Conservation (phyloP, 495 filamentous ascomycete genomes). For the Oidiodendron maius region DNA sequence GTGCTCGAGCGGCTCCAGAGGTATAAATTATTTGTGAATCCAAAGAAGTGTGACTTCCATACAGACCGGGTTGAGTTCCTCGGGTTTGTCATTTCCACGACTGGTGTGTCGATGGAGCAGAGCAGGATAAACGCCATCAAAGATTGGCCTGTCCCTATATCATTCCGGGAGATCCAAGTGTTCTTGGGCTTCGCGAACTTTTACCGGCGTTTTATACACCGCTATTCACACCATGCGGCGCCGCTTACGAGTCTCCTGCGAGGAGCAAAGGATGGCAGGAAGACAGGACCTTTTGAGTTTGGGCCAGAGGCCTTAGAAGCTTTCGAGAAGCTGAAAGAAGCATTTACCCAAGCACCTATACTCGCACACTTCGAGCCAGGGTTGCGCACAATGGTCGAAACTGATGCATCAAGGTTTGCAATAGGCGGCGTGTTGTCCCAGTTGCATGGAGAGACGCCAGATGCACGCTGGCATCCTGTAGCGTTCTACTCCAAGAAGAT, state of each 20-base stretch:
- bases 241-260: not conserved
- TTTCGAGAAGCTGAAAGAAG: not conserved
- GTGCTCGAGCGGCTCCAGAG: not conserved
- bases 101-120: conserved; percentile 21
- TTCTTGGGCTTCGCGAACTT: conserved; percentile 18
- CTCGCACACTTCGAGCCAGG: not conserved
- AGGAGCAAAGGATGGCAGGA: too few species aligned
- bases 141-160: conserved; percentile 1
- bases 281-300: not conserved
- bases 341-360: not conserved
- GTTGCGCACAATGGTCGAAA: not conserved
- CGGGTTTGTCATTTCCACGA: conserved; percentile 17
- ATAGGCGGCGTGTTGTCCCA: not conserved
- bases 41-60: conserved; percentile 28
- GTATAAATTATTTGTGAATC: not conserved
- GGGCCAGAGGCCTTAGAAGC: not conserved
- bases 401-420: not conserved
- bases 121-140: conserved; percentile 6
- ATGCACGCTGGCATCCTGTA: not conserved
- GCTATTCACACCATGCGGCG: conserved; percentile 7
- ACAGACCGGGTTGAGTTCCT: conserved; percentile 19
- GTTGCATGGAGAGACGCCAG: not conserved
- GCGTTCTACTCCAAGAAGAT: not conserved
- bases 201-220: conserved; percentile 13
- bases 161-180: conserved; percentile 1